Evolutionary conservation across 169 alveolate genomes (phyloP).

Genomic region (Plasmodium vivax): DNA sequence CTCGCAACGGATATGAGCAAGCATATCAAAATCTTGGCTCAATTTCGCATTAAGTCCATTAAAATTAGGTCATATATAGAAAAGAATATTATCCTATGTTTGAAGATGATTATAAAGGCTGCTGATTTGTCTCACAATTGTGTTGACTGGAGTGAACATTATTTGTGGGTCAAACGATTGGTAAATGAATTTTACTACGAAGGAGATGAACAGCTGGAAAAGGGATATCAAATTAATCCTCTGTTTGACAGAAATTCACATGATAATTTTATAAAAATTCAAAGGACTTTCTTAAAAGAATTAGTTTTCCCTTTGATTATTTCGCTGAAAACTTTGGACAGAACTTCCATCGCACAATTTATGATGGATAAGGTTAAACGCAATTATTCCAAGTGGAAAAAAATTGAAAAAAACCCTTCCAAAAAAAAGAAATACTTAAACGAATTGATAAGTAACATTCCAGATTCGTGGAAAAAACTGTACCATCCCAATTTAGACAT

Average conservation of each 20-base stretch:
- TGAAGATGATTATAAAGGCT: constrained; percentile 90
- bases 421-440: constrained; percentile 32
- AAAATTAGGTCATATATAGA: constrained; percentile 84
- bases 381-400: constrained; percentile 66
- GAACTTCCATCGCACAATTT: constrained; percentile 35
- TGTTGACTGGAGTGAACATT: constrained; percentile 87
- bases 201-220: constrained; percentile 92
- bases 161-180: constrained; percentile 89
- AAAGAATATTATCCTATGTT: constrained; percentile 64
- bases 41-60: constrained; percentile 84
- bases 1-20: constrained; percentile 95
- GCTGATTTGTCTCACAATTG: constrained; percentile 94
- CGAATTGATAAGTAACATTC: constrained; percentile 42
- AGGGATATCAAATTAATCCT: constrained; percentile 93
- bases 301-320: constrained; percentile 47
- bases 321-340: constrained; percentile 55
- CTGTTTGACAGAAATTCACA: constrained; percentile 95
- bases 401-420: constrained; percentile 49
- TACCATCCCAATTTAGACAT: constrained; percentile 41
- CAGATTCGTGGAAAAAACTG: constrained; percentile 37
- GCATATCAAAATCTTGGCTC: constrained; percentile 91
- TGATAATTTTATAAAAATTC: constrained; percentile 91
- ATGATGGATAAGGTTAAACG: constrained; percentile 58
- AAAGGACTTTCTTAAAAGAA: constrained; percentile 91
- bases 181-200: constrained; percentile 91